These are phyloP conservation scores for Arabidopsis lyrata DNA, from an alignment of 441 rosid genomes.

Conservation along the genomic window DNA sequence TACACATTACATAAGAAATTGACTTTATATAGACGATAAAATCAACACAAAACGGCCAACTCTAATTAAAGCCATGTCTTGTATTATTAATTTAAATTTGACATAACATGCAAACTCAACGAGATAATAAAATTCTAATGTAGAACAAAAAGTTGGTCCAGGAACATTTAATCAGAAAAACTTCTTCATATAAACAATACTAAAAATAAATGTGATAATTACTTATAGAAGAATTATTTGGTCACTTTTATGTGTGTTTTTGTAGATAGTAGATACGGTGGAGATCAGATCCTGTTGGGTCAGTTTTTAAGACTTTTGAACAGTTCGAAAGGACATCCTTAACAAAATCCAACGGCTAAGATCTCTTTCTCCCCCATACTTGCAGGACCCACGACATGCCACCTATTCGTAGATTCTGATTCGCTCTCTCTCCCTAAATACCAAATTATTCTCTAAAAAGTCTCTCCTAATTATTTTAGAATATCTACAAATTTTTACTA, in stretches of 20 bases:
- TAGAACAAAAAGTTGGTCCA: constrained; percentile 38
- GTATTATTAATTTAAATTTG: constrained; percentile 41
- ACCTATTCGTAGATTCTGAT: constrained; percentile 52
- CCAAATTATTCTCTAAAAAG: constrained; percentile 41
- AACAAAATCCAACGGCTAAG: constrained; percentile 46
- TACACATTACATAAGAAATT: constrained; percentile 28
- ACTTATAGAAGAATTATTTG: constrained; percentile 36
- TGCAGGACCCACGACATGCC: constrained; percentile 51
- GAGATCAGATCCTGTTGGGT: constrained; percentile 47
- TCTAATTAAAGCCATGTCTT: constrained; percentile 24
- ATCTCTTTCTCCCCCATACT: constrained; percentile 21
- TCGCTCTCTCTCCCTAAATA: constrained; percentile 37
- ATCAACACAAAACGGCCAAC: constrained; percentile 39
- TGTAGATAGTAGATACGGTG: constrained; percentile 48
- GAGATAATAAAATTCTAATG: constrained; percentile 22
- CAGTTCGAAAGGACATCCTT: constrained; percentile 41
- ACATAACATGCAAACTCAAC: constrained; percentile 54
- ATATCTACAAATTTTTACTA: constrained; percentile 34
- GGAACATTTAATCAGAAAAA: constrained; percentile 42
- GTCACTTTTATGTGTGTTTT: constrained; percentile 38
- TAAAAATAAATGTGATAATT: constrained; percentile 20
- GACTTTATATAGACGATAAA: constrained; percentile 39
- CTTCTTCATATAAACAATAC: constrained; percentile 9
- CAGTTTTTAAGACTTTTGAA: constrained; percentile 36
- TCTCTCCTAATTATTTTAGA: constrained; percentile 41